These are phyloP conservation scores for Fusarium drepaniforme DNA, from an alignment of 2,329 filamentous ascomycete genomes.

Conservation along the genomic window DNA sequence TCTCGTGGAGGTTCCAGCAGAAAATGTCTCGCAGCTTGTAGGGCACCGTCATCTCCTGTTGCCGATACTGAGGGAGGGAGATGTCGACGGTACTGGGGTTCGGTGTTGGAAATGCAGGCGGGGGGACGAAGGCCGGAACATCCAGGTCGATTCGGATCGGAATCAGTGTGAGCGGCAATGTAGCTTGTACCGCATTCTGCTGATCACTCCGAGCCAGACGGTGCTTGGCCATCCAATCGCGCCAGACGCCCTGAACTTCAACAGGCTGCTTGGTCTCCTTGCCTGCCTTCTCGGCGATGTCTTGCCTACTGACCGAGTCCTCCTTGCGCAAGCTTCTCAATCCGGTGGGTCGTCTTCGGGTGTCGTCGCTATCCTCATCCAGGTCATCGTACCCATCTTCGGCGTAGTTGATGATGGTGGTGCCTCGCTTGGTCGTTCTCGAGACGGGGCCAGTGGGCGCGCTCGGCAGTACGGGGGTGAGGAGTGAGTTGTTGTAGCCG, in stretches of 20 bases:
- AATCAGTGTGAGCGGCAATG: conserved; percentile 88
- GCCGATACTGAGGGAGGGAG: conserved; percentile 81
- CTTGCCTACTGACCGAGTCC: conserved; percentile 72
- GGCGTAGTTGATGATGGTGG: conserved; percentile 96
- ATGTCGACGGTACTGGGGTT: conserved; percentile 75
- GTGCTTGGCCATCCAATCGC: conserved; percentile 93
- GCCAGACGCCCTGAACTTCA: conserved; percentile 89
- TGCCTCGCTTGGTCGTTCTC: conserved; percentile 96
- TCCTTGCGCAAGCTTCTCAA: conserved; percentile 85
- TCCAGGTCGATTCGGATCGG: conserved; percentile 98
- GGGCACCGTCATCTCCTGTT: conserved; percentile 82
- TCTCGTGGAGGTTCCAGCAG: conserved; percentile 97
- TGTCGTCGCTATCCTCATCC: conserved; percentile 79
- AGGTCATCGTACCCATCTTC: conserved; percentile 93
- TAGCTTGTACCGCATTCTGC: conserved; percentile 74
- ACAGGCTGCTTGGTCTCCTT: conserved; percentile 86
- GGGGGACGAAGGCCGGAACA: conserved; percentile 80
- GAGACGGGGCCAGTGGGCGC: conserved; percentile 74
- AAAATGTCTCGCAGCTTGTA: conserved; percentile 96
- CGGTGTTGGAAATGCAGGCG: conserved; percentile 73
- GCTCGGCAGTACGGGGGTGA: conserved; percentile 85
- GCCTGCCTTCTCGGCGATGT: conserved; percentile 80
- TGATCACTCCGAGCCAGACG: conserved; percentile 67
- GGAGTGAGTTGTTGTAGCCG: conserved; percentile 90
- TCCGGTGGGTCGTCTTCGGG: conserved; percentile 83